phyloP scores from a whole-genome alignment of 345 rosid species.

The Euphorbia tirucalli region DNA sequence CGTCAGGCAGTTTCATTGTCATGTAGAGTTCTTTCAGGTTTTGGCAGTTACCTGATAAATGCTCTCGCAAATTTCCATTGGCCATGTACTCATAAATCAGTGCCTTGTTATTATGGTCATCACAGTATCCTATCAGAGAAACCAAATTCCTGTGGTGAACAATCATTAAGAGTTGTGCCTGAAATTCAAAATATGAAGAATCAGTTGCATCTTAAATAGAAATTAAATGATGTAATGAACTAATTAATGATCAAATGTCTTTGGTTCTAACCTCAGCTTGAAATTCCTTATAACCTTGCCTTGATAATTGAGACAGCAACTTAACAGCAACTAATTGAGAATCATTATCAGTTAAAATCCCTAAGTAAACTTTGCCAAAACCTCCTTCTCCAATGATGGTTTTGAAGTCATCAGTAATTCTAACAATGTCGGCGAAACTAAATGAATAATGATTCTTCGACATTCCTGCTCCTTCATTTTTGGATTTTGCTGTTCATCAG shows the following conservation, averaged over 20 bases:
- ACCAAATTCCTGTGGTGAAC: too few species aligned
- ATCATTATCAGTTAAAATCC: slow-evolving; percentile 31
- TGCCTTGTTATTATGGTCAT: too few species aligned
- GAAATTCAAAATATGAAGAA: not conserved
- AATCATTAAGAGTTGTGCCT: slow-evolving; percentile 1
- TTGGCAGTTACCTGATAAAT: too few species aligned
- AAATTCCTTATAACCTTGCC: slow-evolving; percentile 46
- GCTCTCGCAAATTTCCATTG: too few species aligned
- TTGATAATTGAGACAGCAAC: slow-evolving; percentile 42
- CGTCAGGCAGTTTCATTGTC: too few species aligned
- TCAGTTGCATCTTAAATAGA: not conserved
- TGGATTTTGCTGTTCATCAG: not conserved
- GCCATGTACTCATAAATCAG: too few species aligned
- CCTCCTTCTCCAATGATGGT: slow-evolving; percentile 48
- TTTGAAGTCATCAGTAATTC: slow-evolving; percentile 42
- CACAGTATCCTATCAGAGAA: too few species aligned
- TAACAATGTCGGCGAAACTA: slow-evolving; percentile 33
- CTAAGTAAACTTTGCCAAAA: slow-evolving; percentile 51
- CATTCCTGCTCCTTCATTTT: slow-evolving; percentile 13
- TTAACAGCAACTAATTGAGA: slow-evolving; percentile 51
- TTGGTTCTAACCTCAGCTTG: slow-evolving; percentile 47
- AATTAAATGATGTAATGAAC: not conserved
- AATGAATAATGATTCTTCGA: slow-evolving; percentile 30
- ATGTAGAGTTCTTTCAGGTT: too few species aligned
- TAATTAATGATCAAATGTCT: not conserved